Evolutionary conservation across 2,329 filamentous ascomycete species (phyloP).

Genomic region (Nothopassalora personata): DNA sequence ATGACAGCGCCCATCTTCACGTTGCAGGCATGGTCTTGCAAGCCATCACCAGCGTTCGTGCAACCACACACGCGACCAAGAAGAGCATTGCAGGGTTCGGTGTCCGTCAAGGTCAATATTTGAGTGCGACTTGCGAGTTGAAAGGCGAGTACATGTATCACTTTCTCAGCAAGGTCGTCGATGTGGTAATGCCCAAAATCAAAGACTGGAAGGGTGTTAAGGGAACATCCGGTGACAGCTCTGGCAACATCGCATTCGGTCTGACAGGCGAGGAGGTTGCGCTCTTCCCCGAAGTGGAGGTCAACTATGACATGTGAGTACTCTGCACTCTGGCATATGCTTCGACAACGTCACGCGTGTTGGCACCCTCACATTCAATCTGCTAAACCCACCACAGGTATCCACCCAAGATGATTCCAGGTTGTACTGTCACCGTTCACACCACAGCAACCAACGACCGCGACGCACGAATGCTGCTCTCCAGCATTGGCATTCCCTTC

Average conservation of each 20-base stretch:
- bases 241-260: slow-evolving; percentile 82
- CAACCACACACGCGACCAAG: slow-evolving; percentile 63
- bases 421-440: slow-evolving; percentile 75
- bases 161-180: slow-evolving; percentile 84
- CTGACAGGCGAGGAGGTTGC: slow-evolving; percentile 69
- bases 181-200: slow-evolving; percentile 86
- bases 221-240: slow-evolving; percentile 73
- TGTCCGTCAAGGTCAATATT: slow-evolving; percentile 63
- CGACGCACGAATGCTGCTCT: slow-evolving; percentile 72
- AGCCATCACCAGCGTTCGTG: slow-evolving; percentile 74
- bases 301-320: slow-evolving; percentile 84
- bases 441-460: slow-evolving; percentile 80
- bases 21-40: slow-evolving; percentile 80
- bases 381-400: slow-evolving; percentile 46
- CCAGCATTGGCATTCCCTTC: slow-evolving; percentile 72
- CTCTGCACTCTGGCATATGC: neutral
- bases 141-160: slow-evolving; percentile 77
- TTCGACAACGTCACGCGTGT: neutral
- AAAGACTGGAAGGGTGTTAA: slow-evolving; percentile 90
- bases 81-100: slow-evolving; percentile 70
- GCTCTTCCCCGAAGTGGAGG: slow-evolving; percentile 87
- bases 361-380: neutral
- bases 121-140: slow-evolving; percentile 72
- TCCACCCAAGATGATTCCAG: slow-evolving; percentile 71
- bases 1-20: slow-evolving; percentile 70